These are phyloP conservation scores for Chloris gayana DNA, from an alignment of 176 grass and related monocot genomes.

Conservation along the genomic window DNA sequence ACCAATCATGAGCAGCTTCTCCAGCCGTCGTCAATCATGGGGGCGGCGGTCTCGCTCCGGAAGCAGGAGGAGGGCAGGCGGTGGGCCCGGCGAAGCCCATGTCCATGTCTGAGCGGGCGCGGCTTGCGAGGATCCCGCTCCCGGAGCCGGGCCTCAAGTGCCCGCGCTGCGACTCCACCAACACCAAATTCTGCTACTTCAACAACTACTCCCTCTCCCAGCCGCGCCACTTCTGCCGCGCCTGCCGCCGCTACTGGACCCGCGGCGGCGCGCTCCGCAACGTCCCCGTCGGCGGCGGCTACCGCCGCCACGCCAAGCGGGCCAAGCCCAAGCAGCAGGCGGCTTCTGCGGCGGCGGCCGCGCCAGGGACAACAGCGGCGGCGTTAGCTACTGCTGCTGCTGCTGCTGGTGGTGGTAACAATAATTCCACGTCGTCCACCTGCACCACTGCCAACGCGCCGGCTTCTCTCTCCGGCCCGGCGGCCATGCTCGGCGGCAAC, in stretches of 20 bases:
- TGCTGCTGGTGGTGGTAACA: neutral
- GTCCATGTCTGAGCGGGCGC: slow-evolving; percentile 65
- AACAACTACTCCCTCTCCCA: slow-evolving; percentile 93
- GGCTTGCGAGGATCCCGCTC: slow-evolving; percentile 65
- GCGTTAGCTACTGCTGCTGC: neutral
- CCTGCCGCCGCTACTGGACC: slow-evolving; percentile 98
- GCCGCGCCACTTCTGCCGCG: slow-evolving; percentile 91
- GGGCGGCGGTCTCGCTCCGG: slow-evolving; percentile 10
- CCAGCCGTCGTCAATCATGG: slow-evolving; percentile 53
- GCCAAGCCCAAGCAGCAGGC: slow-evolving; percentile 40
- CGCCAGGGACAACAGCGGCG: neutral
- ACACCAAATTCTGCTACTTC: slow-evolving; percentile 99
- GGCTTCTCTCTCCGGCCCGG: neutral
- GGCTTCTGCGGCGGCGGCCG: neutral
- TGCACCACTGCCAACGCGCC: slow-evolving; percentile 35
- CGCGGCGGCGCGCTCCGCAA: slow-evolving; percentile 89
- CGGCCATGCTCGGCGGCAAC: slow-evolving; percentile 27
- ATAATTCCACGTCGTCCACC: slow-evolving; percentile 31
- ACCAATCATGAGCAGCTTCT: slow-evolving; percentile 35
- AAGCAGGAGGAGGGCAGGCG: neutral
- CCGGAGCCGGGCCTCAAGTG: slow-evolving; percentile 86
- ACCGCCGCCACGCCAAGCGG: slow-evolving; percentile 71
- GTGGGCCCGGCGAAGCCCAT: slow-evolving; percentile 47
- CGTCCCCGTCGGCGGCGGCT: slow-evolving; percentile 84
- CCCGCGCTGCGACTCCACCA: slow-evolving; percentile 81